Evolutionary conservation across 495 filamentous ascomycete species (phyloP).

Genomic region (Lentithecium fluviatile): DNA sequence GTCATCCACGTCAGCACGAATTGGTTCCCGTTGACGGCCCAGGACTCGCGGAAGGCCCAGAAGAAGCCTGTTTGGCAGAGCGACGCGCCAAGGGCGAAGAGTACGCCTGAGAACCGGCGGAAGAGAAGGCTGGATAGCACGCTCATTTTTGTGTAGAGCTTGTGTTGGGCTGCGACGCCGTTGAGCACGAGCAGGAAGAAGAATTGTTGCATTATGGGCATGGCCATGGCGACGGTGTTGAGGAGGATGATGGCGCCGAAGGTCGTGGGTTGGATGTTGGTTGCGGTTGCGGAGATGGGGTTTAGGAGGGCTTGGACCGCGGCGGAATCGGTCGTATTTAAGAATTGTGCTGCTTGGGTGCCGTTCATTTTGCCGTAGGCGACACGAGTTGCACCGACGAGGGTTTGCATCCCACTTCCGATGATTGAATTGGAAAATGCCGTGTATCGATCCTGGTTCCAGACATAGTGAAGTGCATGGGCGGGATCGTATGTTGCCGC

Average conservation of each 20-base stretch:
- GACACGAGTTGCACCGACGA: conserved; percentile 4
- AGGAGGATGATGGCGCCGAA: conserved; percentile 13
- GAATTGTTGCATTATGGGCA: conserved; percentile 26
- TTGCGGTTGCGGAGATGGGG: conserved; percentile 10
- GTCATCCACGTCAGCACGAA: conserved; percentile 30
- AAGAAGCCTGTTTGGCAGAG: conserved; percentile 21
- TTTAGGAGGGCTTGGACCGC: conserved; percentile 21
- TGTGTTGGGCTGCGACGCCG: conserved; percentile 11
- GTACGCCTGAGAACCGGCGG: conserved; percentile 12
- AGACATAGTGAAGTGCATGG: conserved; percentile 21
- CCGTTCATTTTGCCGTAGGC: conserved; percentile 25
- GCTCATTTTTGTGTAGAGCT: conserved; percentile 25
- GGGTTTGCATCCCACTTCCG: conserved; percentile 12
- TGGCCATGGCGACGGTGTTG: conserved; percentile 20
- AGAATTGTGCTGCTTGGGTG: conserved; percentile 6
- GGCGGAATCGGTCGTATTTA: not conserved
- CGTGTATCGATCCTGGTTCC: conserved; percentile 30
- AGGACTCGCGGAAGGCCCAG: conserved; percentile 21
- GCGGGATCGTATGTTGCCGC: conserved; percentile 8
- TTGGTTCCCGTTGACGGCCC: conserved; percentile 24
- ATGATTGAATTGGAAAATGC: conserved; percentile 14
- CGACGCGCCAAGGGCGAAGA: conserved; percentile 21
- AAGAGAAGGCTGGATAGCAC: conserved; percentile 10
- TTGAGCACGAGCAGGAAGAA: conserved; percentile 32
- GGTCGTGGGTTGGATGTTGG: conserved; percentile 10